Conservation (phyloP, 371 early-diverging fungal genomes). For the Saksenaea oblongispora region DNA sequence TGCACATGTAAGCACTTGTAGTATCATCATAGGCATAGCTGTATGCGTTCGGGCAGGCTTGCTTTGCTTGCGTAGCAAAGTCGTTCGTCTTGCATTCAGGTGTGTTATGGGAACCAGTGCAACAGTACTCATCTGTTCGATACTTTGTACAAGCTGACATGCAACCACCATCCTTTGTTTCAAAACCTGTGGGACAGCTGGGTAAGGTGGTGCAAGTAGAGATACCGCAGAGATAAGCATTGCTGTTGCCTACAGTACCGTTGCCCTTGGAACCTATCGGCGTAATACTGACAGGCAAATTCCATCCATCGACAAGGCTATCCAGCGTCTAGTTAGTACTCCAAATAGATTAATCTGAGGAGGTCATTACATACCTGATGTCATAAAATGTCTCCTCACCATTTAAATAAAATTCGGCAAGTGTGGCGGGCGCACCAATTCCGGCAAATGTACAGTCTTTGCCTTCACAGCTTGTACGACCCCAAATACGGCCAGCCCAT, state of each 20-base stretch:
- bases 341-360: background rate
- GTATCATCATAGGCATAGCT: slow-evolving; percentile 55
- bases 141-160: slow-evolving; percentile 32
- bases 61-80: slow-evolving; percentile 28
- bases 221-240: slow-evolving; percentile 32
- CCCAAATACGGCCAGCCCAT: slow-evolving; percentile 51
- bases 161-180: slow-evolving; percentile 25
- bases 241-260: slow-evolving; percentile 11
- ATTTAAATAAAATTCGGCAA: slow-evolving; percentile 35
- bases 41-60: slow-evolving; percentile 39
- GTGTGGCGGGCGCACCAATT: slow-evolving; percentile 28
- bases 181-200: slow-evolving; percentile 27
- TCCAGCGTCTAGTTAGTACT: background rate
- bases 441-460: slow-evolving; percentile 30
- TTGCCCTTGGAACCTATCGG: slow-evolving; percentile 25
- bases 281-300: slow-evolving; percentile 30
- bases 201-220: slow-evolving; percentile 31
- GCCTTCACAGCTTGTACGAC: slow-evolving; percentile 31
- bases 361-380: slow-evolving; percentile 8
- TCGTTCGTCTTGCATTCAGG: slow-evolving; percentile 26
- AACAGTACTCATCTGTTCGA: slow-evolving; percentile 28
- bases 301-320: slow-evolving; percentile 39
- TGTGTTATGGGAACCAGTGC: slow-evolving; percentile 27
- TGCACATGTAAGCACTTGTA: slow-evolving; percentile 43
- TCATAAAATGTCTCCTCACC: slow-evolving; percentile 31